A percentile compares a stretch with the other conserved stretches of the same genome.
Conservation (phyloP, 129 eudicot genomes). For the carrot (Daucus carota) region DH1_v3.0 NC_030382.2:47039501-47040000, state of each 20-base stretch:
- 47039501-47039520: not conserved
- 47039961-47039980: slow-evolving; percentile 19
- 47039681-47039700: not conserved
- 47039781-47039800: slow-evolving; percentile 92
- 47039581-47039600: slow-evolving; percentile 79
- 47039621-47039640: slow-evolving; percentile 62
- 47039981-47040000: slow-evolving; percentile 20
- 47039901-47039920: slow-evolving; percentile 35
- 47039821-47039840: slow-evolving; percentile 76
- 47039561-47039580: slow-evolving; percentile 96
- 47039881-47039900: slow-evolving; percentile 24
- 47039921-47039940: slow-evolving; percentile 11
- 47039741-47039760: slow-evolving; percentile 98
- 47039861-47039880: slow-evolving; percentile 19
- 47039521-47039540: slow-evolving; percentile 67
- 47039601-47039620: slow-evolving; percentile 63
- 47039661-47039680: not conserved
- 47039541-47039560: slow-evolving; percentile 55
- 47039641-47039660: slow-evolving; percentile 81
- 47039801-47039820: slow-evolving; percentile 89
- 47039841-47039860: slow-evolving; percentile 26
- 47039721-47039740: slow-evolving; percentile 33
- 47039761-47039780: slow-evolving; percentile 93
- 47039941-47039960: slow-evolving; percentile 33
- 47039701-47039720: not conserved